Percentiles rank a stretch among this genome's conserved stretches.
phyloP scores from a whole-genome alignment of 768 basidiomycete species.

The Coprinopsis sp. region DNA sequence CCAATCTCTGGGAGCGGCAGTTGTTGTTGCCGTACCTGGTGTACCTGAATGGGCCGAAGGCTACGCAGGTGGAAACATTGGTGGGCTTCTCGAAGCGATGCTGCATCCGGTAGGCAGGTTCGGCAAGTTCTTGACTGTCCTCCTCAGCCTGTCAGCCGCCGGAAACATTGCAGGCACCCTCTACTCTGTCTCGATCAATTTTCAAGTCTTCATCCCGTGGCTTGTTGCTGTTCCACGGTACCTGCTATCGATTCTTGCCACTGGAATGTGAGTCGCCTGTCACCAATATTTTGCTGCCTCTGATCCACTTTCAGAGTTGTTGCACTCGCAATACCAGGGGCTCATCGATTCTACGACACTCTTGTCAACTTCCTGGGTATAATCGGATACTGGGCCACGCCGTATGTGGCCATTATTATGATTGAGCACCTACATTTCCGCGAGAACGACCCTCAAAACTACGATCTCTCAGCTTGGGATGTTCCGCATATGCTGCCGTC shows the following conservation, averaged over 20 bases:
- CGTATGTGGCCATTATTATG: constrained; percentile 58
- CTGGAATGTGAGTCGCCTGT: constrained; percentile 53
- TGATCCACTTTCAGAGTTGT: constrained; percentile 47
- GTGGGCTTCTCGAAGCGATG: constrained; percentile 69
- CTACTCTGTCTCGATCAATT: constrained; percentile 72
- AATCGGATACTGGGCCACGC: constrained; percentile 63
- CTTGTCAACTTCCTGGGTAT: constrained; percentile 74
- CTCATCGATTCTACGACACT: constrained; percentile 65
- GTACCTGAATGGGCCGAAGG: constrained; percentile 61
- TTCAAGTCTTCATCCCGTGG: constrained; percentile 64
- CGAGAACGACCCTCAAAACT: constrained; percentile 42
- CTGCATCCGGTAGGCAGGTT: constrained; percentile 66
- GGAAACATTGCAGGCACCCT: constrained; percentile 81
- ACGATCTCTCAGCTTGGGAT: constrained; percentile 58
- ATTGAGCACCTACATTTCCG: constrained; percentile 71
- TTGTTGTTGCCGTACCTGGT: constrained; percentile 47
- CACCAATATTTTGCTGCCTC: neutral
- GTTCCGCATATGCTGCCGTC: constrained; percentile 50
- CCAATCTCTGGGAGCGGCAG: constrained; percentile 57
- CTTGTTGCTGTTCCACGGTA: constrained; percentile 65
- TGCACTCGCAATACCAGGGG: constrained; percentile 71
- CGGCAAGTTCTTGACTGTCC: constrained; percentile 74
- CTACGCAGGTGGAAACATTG: constrained; percentile 56
- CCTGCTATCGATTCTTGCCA: constrained; percentile 67
- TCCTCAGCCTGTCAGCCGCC: constrained; percentile 76